phyloP scores from a whole-genome alignment of 176 grass and related monocot genomes.

The Raddia distichophylla region DNA sequence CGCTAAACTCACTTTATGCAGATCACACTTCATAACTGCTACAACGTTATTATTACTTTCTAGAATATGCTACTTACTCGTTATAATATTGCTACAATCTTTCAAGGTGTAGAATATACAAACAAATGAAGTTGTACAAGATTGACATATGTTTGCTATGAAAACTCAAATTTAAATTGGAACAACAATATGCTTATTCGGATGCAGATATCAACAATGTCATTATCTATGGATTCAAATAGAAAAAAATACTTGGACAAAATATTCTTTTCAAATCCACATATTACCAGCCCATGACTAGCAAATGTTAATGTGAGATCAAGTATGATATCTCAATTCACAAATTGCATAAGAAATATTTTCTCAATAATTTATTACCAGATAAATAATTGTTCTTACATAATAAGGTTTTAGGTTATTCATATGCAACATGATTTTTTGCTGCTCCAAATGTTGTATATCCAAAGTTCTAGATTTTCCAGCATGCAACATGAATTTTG shows the following conservation, averaged over 20 bases:
- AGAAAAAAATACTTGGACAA: background rate
- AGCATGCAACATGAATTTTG: constrained; percentile 24
- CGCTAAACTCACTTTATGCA: background rate
- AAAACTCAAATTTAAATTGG: constrained; percentile 21
- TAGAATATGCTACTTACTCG: background rate
- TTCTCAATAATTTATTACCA: constrained; percentile 4
- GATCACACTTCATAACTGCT: background rate
- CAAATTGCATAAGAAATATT: constrained; percentile 19
- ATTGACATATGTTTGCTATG: constrained; percentile 16
- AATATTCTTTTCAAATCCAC: constrained; percentile 41
- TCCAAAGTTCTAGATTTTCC: constrained; percentile 25
- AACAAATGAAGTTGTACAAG: constrained; percentile 23
- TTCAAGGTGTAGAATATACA: background rate
- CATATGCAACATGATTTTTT: constrained; percentile 4
- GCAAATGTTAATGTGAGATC: constrained; percentile 16
- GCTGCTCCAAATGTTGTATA: background rate
- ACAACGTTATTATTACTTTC: constrained; percentile 18
- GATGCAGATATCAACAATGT: constrained; percentile 31
- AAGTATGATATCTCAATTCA: constrained; percentile 22
- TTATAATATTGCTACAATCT: background rate
- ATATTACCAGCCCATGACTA: constrained; percentile 31
- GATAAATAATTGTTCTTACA: constrained; percentile 8
- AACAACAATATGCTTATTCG: constrained; percentile 31
- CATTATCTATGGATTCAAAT: constrained; percentile 5
- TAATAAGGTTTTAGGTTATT: constrained; percentile 36